Evolutionary conservation across 306 rosid genomes (phyloP), one percentile per base, ranked within the genome.

Genomic region (Dalbergia oliveri): DNA sequence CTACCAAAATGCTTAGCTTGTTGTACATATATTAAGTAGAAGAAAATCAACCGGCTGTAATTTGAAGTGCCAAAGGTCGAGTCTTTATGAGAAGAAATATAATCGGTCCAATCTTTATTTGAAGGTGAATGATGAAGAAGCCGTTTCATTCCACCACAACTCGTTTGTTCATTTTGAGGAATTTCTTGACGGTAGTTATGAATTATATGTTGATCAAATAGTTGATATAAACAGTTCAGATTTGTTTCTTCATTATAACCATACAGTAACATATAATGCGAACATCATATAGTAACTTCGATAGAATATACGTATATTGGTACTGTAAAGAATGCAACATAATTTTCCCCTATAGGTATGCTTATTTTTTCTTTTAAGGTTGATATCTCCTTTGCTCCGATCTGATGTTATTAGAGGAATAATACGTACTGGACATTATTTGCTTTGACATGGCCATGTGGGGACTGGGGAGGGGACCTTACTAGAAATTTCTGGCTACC

Each of bases 371-470:
- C 19, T 50, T 64, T 47, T 37, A 69, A 37, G 7, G 41, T 1
- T 37, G 41, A 37, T 6, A 37, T 26, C 31, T 26, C 31, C 31
- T 26, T 26, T 26, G 31, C 4, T 60, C 8, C 33, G 31, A 26
- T 26, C 2, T 26, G 31, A 26, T 26, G 31, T 26, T 26, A 26
- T 26, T 37, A 6, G 7, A 37, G 41, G 51, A 26, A 26, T 26
- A 26, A 26, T 2, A 26, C 31, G 31, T 26, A 26, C 57, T 23
- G 44, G 15, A 44, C 69, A 81, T 18, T 81, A 65, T 66, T 35
- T 34, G 76, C 71, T 73, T 58, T 13, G 57, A 73, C 64, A 15
- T 73, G 80, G 56, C 66, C 47, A 21, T 73, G 75, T 19, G 51
- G 31, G 31, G 31, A 26, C 69, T 19, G 51, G 31, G 31, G 31